Evolutionary conservation across 768 basidiomycete genomes (phyloP), one percentile per base, ranked within the genome.

Genomic region (Dentipellis sp.): DNA sequence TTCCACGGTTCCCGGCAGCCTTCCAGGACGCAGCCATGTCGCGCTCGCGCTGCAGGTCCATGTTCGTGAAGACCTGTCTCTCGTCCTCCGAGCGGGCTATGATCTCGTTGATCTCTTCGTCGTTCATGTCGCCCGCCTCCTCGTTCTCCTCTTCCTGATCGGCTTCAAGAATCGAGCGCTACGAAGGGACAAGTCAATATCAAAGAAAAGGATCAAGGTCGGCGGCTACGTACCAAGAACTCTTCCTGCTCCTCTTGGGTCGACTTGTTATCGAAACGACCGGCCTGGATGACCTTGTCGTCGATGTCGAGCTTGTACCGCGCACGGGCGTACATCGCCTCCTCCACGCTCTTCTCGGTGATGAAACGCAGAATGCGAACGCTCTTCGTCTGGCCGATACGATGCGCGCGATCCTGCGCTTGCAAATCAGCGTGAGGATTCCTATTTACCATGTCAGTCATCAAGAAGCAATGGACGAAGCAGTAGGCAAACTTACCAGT

Each of bases 401-500:
- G 94, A 79, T 99, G 95, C 10, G 91, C 92, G 78, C 94, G 92
- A 82, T 99, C 95, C 70, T 99, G 97, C 11, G 97, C 97, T 71
- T 99, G 97, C 59, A 98, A 74, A 85, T 99, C 95, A 52, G 97
- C 95, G 64, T 98, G 95, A 49, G 95, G 95, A 74, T 98, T 99
- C 94, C 86, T 86, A 61, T 68, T 71, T 63, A 72, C 72, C 55
- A 70, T 70, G 61, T 66, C 71, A 29, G 29, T 29, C 29, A 29
- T 29, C 29, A 6, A 3, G 58, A 56, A 61, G n/a, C 16, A 40
- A 1, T n/a, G n/a, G n/a, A 47, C 22, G 48, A n/a, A 29, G 58
- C 50, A 62, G 47, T 34, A 49, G 50, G 8, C 45, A 11, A 29
- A 52, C 69, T 63, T 59, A 77, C 78, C 86, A 89, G 66, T 91